Evolutionary conservation across 331 rosid genomes (phyloP), one percentile per base, ranked within the genome.

Genomic region (Quercus phellos): DNA sequence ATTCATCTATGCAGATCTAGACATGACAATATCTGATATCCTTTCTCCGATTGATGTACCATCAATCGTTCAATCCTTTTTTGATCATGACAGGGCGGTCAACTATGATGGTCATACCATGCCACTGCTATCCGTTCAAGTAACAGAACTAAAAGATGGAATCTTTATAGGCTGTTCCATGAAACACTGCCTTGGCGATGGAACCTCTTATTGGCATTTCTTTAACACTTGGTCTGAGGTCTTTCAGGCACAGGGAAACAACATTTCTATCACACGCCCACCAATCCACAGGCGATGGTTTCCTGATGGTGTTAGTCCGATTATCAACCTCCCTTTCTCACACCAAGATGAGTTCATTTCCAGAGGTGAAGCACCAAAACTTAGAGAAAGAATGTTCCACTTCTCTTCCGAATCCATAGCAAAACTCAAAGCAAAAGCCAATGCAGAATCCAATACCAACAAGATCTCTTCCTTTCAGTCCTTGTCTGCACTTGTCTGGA

Each of bases 181-280:
- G 51, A 88, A 87, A 59, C 97, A 90, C 54, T 0, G 10, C 35
- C 8, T 92, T 0, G 90, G 1, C 1, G 92, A 92, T 46, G 93
- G 93, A 1, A 83, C 89, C 17, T 77, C 95, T 0, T 92, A 63
- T 73, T 92, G 93, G 95, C 75, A 78, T 67, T 90, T 92, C 92
- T 85, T 88, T 38, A 88, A 87, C 46, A 11, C 81, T 9, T 90
- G 89, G 90, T 90, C 91, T n/a, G 83, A 92, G 56, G 85, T 88
- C 55, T 90, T 87, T 29, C 80, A 72, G 67, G 63, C 82, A 24
- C 78, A 76, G 35, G 76, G 22, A 6, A 18, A 19, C 17, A 17
- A 9, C 18, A 14, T 70, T 22, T 69, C 83, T 1, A 74, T 89
- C 76, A 80, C 89, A 3, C 76, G 70, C 32, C 84, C 67, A 1